Evolutionary conservation across 2,329 filamentous ascomycete genomes (phyloP), one percentile per base, ranked within the genome.

Genomic region (Fusarium piperis): DNA sequence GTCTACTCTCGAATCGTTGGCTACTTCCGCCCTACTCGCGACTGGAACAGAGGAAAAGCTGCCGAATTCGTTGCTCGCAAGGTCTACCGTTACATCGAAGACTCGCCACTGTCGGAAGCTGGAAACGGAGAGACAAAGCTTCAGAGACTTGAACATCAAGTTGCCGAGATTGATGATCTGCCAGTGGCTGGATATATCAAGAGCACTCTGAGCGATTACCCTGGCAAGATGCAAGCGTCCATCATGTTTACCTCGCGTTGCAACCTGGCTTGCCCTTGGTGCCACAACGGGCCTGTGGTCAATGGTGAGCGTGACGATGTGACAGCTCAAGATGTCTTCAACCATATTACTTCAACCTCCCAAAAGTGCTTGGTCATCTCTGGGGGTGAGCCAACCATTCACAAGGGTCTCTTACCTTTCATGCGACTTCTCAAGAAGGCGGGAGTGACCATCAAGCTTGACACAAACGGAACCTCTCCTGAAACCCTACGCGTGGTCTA

Each of bases 181-280:
- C 72, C 74, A 0, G 59, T 75, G 3, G 74, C 74, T 0, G 72
- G 74, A 0, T 74, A 72, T 15, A 72, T 73, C 44, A 72, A 75
- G 28, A 64, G 63, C 6, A 76, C 74, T 1, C 30, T 76, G 1
- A 76, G 68, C 3, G 74, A 76, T 26, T 76, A 73, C 26, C 74
- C 74, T 0, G 74, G 72, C 15, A 76, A 76, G 48, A 60, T 62
- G 30, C 74, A 76, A 18, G 70, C 74, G 1, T 64, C 74, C 0
- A 75, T 76, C 35, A 74, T 76, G 72, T 76, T 76, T 3, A 76
- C 74, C 0, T 76, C 74, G 2, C 65, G 72, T 0, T 76, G 74
- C 33, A 76, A 76, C 1, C 20, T 76, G 6, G 65, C 72, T 1
- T 76, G 74, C 5, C 72, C 74, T 1, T 76, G 74, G 74, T 76